Percentiles rank a stretch among this genome's conserved stretches.
These are phyloP conservation scores for Epicoccum nigrum DNA, from an alignment of 2,329 filamentous ascomycete species.

Conservation along the genomic window DNA sequence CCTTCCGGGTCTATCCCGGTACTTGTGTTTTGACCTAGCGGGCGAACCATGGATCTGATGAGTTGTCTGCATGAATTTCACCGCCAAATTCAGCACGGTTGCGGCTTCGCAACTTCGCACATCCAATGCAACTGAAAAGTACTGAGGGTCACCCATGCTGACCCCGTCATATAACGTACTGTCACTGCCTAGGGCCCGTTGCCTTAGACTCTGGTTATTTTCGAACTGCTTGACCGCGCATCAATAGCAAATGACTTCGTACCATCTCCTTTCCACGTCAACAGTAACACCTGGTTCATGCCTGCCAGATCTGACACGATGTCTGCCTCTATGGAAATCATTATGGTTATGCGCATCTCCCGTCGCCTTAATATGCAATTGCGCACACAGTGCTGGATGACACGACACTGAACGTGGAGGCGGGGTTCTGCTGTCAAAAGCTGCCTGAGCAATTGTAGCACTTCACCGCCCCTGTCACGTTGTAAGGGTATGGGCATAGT, in stretches of 20 bases:
- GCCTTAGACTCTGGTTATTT: slow-evolving; percentile 6
- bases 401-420: slow-evolving; percentile 1
- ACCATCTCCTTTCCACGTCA: slow-evolving; percentile 12
- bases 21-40: slow-evolving; percentile 16
- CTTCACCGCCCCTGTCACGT: slow-evolving; percentile 7
- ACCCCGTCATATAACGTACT: slow-evolving; percentile 5
- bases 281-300: slow-evolving; percentile 7
- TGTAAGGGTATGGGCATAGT: background rate
- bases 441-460: slow-evolving; percentile 2
- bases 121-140: slow-evolving; percentile 10
- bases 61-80: slow-evolving; percentile 13
- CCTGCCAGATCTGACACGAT: slow-evolving; percentile 13
- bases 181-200: slow-evolving; percentile 8
- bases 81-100: slow-evolving; percentile 9
- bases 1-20: slow-evolving; percentile 16
- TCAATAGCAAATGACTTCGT: slow-evolving; percentile 1
- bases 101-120: slow-evolving; percentile 10
- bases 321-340: slow-evolving; percentile 11
- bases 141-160: slow-evolving; percentile 25
- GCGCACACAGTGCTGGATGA: background rate
- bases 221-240: slow-evolving; percentile 19
- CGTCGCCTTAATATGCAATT: slow-evolving; percentile 1
- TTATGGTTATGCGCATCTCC: slow-evolving; percentile 20
- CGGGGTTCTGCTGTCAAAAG: background rate
- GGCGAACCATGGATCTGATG: slow-evolving; percentile 14